Percentiles rank a stretch among this genome's conserved stretches.
Evolutionary conservation across 2,329 filamentous ascomycete genomes (phyloP).

Genomic region (Penicillium sp.): DNA sequence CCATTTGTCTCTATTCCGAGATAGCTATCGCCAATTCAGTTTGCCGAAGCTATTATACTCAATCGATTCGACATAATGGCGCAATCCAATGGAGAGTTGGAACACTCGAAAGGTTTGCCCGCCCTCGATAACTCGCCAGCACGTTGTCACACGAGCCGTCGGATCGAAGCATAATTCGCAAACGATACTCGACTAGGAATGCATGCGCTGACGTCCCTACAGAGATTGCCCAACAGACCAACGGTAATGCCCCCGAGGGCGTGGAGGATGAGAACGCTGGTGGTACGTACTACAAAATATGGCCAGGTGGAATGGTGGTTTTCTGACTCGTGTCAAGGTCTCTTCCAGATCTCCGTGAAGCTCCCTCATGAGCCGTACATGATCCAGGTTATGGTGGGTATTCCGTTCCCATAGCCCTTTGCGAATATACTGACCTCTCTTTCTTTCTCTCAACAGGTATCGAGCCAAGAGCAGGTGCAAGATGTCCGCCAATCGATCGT

Average conservation of each 20-base stretch:
- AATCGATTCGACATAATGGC: conserved; percentile 33
- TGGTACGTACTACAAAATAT: conserved; percentile 27
- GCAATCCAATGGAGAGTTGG: conserved; percentile 39
- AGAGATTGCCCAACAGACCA: conserved; percentile 36
- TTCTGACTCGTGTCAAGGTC: conserved; percentile 38
- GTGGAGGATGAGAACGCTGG: conserved; percentile 37
- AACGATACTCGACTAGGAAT: conserved; percentile 1
- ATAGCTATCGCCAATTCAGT: conserved; percentile 21
- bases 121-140: not conserved
- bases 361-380: conserved; percentile 76
- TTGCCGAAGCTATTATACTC: conserved; percentile 17
- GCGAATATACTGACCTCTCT: conserved; percentile 20
- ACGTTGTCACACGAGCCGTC: conserved; percentile 8
- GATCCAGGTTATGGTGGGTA: conserved; percentile 78
- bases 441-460: conserved; percentile 58
- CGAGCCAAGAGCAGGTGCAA: conserved; percentile 91
- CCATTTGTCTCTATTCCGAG: conserved; percentile 16
- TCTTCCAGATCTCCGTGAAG: conserved; percentile 73
- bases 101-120: conserved; percentile 41
- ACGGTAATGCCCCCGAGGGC: conserved; percentile 35
- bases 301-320: not conserved
- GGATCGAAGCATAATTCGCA: conserved; percentile 6
- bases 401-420: conserved; percentile 4
- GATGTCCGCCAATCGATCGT: conserved; percentile 96
- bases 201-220: conserved; percentile 12